Conservation (phyloP, 78 protist genomes). For the Mastigamoeba balamuthi region DNA sequence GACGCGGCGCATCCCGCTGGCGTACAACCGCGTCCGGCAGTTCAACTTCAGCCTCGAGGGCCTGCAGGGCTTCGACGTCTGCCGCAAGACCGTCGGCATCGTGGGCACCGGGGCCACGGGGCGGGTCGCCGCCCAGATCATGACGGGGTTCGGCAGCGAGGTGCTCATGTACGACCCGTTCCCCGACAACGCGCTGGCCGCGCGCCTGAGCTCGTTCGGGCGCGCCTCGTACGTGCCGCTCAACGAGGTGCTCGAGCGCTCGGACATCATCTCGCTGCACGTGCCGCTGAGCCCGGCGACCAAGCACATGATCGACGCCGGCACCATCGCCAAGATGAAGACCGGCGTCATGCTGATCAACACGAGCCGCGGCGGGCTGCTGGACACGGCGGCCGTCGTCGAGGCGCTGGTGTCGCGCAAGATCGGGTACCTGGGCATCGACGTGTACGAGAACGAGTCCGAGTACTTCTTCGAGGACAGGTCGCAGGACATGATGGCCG, state of each 20-base stretch:
- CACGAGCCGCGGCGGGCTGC: slow-evolving; percentile 68
- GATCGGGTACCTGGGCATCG: slow-evolving; percentile 36
- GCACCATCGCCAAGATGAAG: slow-evolving; percentile 53
- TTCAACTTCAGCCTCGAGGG: slow-evolving; percentile 58
- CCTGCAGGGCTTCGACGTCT: slow-evolving; percentile 63
- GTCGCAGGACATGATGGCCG: slow-evolving; percentile 18
- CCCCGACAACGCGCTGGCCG: neutral
- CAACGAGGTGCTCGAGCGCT: neutral
- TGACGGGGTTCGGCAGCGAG: neutral
- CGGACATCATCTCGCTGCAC: slow-evolving; percentile 72
- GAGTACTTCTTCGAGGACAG: slow-evolving; percentile 60
- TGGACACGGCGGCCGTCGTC: slow-evolving; percentile 57
- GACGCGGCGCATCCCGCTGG: too few species aligned
- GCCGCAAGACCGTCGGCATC: slow-evolving; percentile 39
- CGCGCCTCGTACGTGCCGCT: too few species aligned
- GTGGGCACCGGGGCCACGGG: slow-evolving; percentile 74
- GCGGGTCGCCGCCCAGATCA: neutral
- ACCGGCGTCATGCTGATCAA: slow-evolving; percentile 61
- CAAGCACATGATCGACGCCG: slow-evolving; percentile 48
- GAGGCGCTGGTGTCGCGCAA: slow-evolving; percentile 43
- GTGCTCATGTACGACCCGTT: neutral
- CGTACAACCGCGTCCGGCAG: too few species aligned
- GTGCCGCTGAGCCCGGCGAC: slow-evolving; percentile 36
- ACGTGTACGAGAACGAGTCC: slow-evolving; percentile 75
- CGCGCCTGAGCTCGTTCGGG: too few species aligned